Conservation (phyloP, 139 green algal genomes). For the Astrephomene gubernaculifera region DNA sequence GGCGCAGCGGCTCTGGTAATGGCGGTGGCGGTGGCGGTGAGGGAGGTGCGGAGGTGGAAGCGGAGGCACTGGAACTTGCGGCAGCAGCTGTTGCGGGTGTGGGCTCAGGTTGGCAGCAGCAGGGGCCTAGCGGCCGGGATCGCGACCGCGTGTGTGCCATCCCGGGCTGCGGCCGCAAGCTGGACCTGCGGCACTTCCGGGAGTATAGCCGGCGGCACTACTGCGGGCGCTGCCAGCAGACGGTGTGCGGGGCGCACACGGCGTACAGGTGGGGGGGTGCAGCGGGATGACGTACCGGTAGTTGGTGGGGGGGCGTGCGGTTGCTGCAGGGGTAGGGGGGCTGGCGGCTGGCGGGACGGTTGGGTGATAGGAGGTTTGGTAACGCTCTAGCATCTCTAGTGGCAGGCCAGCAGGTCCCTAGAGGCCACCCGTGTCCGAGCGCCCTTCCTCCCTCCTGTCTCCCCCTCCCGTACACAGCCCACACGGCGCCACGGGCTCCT, state of each 20-base stretch:
- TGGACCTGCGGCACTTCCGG: constrained; percentile 48
- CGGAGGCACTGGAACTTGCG: background rate
- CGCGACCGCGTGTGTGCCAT: constrained; percentile 17
- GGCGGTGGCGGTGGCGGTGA: background rate
- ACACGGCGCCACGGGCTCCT: constrained; percentile 67
- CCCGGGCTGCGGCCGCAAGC: constrained; percentile 45
- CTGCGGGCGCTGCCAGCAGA: constrained; percentile 72
- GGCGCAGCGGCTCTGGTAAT: too few species aligned
- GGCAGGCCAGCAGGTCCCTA: too few species aligned
- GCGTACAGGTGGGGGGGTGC: constrained; percentile 53
- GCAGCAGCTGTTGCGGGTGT: background rate
- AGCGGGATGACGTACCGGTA: too few species aligned
- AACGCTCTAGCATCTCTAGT: too few species aligned
- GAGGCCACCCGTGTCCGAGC: too few species aligned
- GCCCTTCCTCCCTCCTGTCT: too few species aligned
- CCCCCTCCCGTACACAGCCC: constrained; percentile 26
- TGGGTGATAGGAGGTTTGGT: too few species aligned
- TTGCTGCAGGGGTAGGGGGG: too few species aligned
- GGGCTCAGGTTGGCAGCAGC: too few species aligned
- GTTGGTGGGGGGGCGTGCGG: too few species aligned
- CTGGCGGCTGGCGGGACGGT: too few species aligned
- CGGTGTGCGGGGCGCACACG: constrained; percentile 77
- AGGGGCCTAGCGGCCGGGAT: background rate
- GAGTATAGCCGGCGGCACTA: constrained; percentile 65
- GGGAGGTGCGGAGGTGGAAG: background rate